phyloP scores from a whole-genome alignment of 768 basidiomycete genomes.

The Agaricus blazei region DNA sequence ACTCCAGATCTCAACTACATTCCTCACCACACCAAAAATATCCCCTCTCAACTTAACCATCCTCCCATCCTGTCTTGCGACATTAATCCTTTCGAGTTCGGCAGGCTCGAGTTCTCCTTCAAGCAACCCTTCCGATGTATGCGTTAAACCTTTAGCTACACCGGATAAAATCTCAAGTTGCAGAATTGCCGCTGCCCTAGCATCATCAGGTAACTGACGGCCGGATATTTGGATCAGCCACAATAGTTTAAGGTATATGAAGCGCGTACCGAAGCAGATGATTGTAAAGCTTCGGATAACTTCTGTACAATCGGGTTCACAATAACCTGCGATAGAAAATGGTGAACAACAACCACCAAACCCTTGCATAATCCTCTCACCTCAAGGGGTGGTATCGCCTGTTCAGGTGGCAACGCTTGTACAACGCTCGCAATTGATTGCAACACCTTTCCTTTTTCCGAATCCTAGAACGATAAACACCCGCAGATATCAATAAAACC shows the following conservation, averaged over 20 bases:
- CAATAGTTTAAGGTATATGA: neutral
- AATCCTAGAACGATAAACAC: conserved; percentile 42
- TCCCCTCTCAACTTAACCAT: conserved; percentile 61
- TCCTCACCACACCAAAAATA: conserved; percentile 55
- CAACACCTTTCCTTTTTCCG: conserved; percentile 85
- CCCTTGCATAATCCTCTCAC: conserved; percentile 28
- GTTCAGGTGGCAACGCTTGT: conserved; percentile 76
- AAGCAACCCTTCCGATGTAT: conserved; percentile 62
- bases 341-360: neutral
- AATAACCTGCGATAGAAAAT: conserved; percentile 46
- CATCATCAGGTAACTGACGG: conserved; percentile 65
- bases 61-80: conserved; percentile 58
- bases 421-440: conserved; percentile 93
- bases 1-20: conserved; percentile 71
- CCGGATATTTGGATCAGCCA: neutral
- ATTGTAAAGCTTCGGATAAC: conserved; percentile 56
- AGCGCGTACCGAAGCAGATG: conserved; percentile 43
- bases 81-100: conserved; percentile 50
- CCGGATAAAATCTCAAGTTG: conserved; percentile 81
- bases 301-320: conserved; percentile 70
- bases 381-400: conserved; percentile 75
- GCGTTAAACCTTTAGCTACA: conserved; percentile 82
- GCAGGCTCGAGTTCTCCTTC: conserved; percentile 52
- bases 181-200: conserved; percentile 56
- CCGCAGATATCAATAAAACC: neutral